phyloP scores from a whole-genome alignment of 2,329 filamentous ascomycete species.

The Ophiostoma australiae region DNA sequence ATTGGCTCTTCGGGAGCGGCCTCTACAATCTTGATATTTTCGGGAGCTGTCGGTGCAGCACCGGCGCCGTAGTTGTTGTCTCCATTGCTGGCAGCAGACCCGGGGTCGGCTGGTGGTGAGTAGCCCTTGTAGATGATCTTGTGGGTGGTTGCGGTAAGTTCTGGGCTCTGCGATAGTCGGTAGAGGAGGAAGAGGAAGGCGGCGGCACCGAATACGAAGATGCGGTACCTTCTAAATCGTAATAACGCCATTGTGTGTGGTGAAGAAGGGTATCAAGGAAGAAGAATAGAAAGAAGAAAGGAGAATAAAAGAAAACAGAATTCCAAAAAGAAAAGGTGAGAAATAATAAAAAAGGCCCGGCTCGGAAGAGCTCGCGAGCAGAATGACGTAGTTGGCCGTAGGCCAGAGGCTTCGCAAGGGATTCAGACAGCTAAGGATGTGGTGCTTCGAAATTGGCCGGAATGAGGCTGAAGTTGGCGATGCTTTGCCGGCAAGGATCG shows the following conservation, averaged over 20 bases:
- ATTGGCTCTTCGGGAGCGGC: constrained; percentile 22
- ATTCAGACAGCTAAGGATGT: not conserved
- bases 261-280: not conserved
- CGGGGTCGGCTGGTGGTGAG: constrained; percentile 17
- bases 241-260: constrained; percentile 38
- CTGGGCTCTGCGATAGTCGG: constrained; percentile 43
- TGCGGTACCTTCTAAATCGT: constrained; percentile 57
- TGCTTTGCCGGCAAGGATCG: not conserved
- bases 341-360: not conserved
- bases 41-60: constrained; percentile 14
- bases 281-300: not conserved
- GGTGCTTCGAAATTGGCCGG: not conserved
- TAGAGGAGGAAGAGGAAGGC: constrained; percentile 52
- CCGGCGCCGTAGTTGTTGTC: not conserved
- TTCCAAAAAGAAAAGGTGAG: not conserved
- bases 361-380: not conserved
- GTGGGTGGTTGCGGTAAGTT: constrained; percentile 30
- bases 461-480: not conserved
- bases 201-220: constrained; percentile 53
- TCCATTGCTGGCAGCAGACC: not conserved
- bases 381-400: constrained; percentile 7
- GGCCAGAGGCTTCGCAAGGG: not conserved
- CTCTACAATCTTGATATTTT: constrained; percentile 17
- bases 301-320: not conserved
- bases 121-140: constrained; percentile 27